Percentiles rank a stretch among this genome's conserved stretches.
Evolutionary conservation across 768 basidiomycete genomes (phyloP).

Genomic region (Roridomyces roridus): DNA sequence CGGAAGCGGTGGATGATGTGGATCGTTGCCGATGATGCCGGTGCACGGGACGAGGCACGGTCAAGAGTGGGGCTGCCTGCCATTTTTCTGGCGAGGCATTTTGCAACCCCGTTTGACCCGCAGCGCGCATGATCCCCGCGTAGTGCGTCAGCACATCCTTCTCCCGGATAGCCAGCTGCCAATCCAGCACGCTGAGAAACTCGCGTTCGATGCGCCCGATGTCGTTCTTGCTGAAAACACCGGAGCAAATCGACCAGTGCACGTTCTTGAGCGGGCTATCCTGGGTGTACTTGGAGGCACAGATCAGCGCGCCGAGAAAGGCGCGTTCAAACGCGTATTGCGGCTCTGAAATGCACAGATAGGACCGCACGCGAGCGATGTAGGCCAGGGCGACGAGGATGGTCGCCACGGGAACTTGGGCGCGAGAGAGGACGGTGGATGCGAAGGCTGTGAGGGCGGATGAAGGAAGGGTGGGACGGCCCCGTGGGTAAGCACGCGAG

Average conservation of each 20-base stretch:
- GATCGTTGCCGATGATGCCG: too few species aligned
- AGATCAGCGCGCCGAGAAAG: conserved; percentile 19
- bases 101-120: too few species aligned
- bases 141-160: conserved; percentile 5
- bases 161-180: conserved; percentile 12
- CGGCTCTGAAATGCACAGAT: conserved; percentile 9
- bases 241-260: conserved; percentile 17
- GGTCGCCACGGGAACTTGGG: conserved; percentile 9
- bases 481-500: not conserved
- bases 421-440: conserved; percentile 14
- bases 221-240: conserved; percentile 13
- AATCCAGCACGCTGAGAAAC: conserved; percentile 19
- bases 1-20: too few species aligned
- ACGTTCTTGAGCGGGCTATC: conserved; percentile 17
- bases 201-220: conserved; percentile 15
- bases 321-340: conserved; percentile 17
- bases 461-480: not conserved
- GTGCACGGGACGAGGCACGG: too few species aligned
- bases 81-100: too few species aligned
- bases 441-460: conserved; percentile 9
- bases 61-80: too few species aligned
- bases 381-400: conserved; percentile 9
- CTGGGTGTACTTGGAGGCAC: conserved; percentile 15
- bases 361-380: conserved; percentile 13
- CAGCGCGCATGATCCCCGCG: not conserved